Base-by-base conservation (phyloP, 371 early-diverging fungal genomes). In the Sporodiniella umbellata region DNA sequence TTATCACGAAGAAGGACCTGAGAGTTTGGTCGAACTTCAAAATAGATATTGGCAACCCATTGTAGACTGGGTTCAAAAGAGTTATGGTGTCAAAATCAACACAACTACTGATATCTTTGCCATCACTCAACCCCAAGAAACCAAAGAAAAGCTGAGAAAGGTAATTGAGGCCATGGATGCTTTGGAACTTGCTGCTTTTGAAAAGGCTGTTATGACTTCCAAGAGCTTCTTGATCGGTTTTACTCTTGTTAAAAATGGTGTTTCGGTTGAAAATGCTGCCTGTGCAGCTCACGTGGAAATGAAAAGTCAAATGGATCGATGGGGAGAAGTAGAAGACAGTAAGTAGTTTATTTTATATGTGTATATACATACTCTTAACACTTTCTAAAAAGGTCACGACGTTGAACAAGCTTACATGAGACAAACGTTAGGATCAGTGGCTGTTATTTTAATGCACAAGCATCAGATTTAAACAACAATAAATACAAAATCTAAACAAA, bases 241-340 rank as follows among this genome's bases (percentile, higher is more conserved):
- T 30, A 93, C 92, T 17, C 66, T 96, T 17, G 78, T 91, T 15
- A 80, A 92, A 60, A 65, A 84, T 28, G 81, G 64, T 10, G 54
- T 94, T 31, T 66, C 84, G 0, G 94, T 87, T 0, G 90, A 94
- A 60, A 69, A 85, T 26, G 95, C 93, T 8, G 86, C 86, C 23
- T 58, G 61, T 48, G 94, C 94, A 2, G 86, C 94, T 1, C 86
- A 87, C 47, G 83, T 94, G 8, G 98, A 97, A 72, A 84, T 91
- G 23, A 69, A 78, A 48, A 78, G 88, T 21, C 98, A 97, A 74
- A 92, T 90, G 35, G 80, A 83, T 25, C 79, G 82, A 39, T 97
- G 95, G 95, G 98, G 98, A 47, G 87, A 90, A 67, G 91, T 97
- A 4, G 94, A 94, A 76, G 93, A 93, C 62, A 87, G 87, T 75